phyloP scores from a whole-genome alignment of 2,329 filamentous ascomycete genomes.

The Exophiala phaeomuriformis region DNA sequence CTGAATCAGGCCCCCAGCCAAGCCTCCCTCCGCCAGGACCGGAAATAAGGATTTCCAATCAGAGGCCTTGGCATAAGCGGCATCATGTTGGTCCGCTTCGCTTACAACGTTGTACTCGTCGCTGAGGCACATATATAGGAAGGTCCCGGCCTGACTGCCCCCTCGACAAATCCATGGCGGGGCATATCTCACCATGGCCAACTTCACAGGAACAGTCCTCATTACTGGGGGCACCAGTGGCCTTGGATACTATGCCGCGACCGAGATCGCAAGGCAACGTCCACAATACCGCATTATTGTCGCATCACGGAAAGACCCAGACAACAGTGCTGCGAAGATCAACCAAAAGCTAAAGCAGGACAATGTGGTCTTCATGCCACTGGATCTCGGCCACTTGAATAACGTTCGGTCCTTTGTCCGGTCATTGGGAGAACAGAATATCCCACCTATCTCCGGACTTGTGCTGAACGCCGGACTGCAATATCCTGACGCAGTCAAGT shows the following conservation, averaged over 20 bases:
- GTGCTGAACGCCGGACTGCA: slow-evolving; percentile 46
- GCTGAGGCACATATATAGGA: too few species aligned
- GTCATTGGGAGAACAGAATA: slow-evolving; percentile 32
- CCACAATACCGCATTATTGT: slow-evolving; percentile 40
- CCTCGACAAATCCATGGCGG: background rate
- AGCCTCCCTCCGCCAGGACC: too few species aligned
- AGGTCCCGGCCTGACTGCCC: too few species aligned
- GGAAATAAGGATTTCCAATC: too few species aligned
- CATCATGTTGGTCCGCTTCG: too few species aligned
- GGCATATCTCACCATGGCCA: slow-evolving; percentile 13
- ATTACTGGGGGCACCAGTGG: slow-evolving; percentile 43
- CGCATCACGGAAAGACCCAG: slow-evolving; percentile 38
- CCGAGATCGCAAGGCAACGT: slow-evolving; percentile 36
- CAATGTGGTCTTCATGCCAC: slow-evolving; percentile 38
- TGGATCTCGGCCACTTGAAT: slow-evolving; percentile 39
- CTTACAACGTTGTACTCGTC: too few species aligned
- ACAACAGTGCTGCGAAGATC: slow-evolving; percentile 39
- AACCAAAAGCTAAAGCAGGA: slow-evolving; percentile 37
- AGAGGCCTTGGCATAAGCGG: too few species aligned
- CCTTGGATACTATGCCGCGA: slow-evolving; percentile 40
- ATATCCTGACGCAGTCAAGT: slow-evolving; percentile 33
- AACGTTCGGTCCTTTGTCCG: slow-evolving; percentile 40
- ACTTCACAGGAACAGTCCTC: slow-evolving; percentile 28
- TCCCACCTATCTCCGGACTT: slow-evolving; percentile 40
- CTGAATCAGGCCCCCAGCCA: too few species aligned